phyloP scores from a whole-genome alignment of 169 alveolate species.

The Theileria sp. region DNA sequence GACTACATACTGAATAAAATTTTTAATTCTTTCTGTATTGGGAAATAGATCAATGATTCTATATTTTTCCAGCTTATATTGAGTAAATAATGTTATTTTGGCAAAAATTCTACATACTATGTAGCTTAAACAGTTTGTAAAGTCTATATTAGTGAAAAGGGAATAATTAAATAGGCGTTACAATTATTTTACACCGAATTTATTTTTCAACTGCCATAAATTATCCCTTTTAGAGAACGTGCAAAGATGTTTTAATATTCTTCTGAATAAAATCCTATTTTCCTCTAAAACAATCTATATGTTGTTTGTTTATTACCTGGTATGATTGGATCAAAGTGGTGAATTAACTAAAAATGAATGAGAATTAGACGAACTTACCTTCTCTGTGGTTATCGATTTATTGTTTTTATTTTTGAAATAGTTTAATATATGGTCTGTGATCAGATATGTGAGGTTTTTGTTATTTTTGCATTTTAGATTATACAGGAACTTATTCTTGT shows the following conservation, averaged over 20 bases:
- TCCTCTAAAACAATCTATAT: neutral
- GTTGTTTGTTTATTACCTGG: neutral
- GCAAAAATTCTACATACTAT: neutral
- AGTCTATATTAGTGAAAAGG: too few relatives aligned
- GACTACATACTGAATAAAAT: conserved; percentile 48
- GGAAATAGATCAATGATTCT: conserved; percentile 15
- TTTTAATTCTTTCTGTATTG: conserved; percentile 57
- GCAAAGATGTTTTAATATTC: conserved; percentile 5
- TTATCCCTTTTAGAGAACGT: neutral
- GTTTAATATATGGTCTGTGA: conserved; percentile 3
- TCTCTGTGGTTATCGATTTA: neutral
- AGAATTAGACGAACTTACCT: neutral
- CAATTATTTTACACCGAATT: neutral
- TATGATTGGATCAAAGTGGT: conserved; percentile 10
- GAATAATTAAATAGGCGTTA: neutral
- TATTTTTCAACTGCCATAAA: neutral
- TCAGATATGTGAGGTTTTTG: neutral
- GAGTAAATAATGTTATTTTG: neutral
- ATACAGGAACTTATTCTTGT: conserved; percentile 11
- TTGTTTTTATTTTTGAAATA: neutral
- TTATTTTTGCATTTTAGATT: neutral
- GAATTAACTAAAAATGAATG: neutral
- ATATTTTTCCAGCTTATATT: neutral
- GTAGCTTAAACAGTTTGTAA: neutral
- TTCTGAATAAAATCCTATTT: neutral